phyloP scores from a whole-genome alignment of 2,329 filamentous ascomycete species.

The Capronia coronata region DNA sequence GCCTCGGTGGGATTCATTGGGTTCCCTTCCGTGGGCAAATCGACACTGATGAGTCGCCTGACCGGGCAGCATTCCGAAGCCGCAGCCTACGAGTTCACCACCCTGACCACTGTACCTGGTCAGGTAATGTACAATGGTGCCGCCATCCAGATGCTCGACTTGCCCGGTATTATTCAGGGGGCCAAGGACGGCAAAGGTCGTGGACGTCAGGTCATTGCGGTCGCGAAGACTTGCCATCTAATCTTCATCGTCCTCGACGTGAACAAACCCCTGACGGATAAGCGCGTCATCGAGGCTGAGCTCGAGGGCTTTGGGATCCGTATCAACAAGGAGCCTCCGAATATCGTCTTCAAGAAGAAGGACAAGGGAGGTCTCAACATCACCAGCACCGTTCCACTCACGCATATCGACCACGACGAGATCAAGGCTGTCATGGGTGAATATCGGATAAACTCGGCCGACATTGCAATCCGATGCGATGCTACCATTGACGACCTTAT shows the following conservation, averaged over 20 bases:
- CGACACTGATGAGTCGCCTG: slow-evolving; percentile 88
- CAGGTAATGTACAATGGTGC: slow-evolving; percentile 96
- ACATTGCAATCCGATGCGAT: slow-evolving; percentile 96
- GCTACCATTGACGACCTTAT: slow-evolving; percentile 96
- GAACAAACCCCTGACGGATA: slow-evolving; percentile 96
- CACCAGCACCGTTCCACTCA: slow-evolving; percentile 85
- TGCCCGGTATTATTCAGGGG: slow-evolving; percentile 97
- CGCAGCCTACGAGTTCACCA: slow-evolving; percentile 97
- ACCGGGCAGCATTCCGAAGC: slow-evolving; percentile 97
- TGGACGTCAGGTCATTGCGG: slow-evolving; percentile 96
- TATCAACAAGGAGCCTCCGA: slow-evolving; percentile 94
- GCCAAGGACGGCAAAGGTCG: slow-evolving; percentile 97
- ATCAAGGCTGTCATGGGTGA: slow-evolving; percentile 97
- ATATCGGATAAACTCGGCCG: slow-evolving; percentile 92
- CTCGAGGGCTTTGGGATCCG: slow-evolving; percentile 95
- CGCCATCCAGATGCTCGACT: slow-evolving; percentile 95
- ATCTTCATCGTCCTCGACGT: slow-evolving; percentile 99
- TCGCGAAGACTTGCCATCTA: slow-evolving; percentile 96
- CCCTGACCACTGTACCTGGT: slow-evolving; percentile 90
- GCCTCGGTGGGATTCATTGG: slow-evolving; percentile 97
- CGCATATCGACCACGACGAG: slow-evolving; percentile 90
- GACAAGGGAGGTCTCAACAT: slow-evolving; percentile 96
- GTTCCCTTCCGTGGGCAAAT: slow-evolving; percentile 97
- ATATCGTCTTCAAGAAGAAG: slow-evolving; percentile 99
- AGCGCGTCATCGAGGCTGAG: slow-evolving; percentile 89